Conservation (phyloP, 2,329 filamentous ascomycete species). For the Colletotrichum noveboracense region DNA sequence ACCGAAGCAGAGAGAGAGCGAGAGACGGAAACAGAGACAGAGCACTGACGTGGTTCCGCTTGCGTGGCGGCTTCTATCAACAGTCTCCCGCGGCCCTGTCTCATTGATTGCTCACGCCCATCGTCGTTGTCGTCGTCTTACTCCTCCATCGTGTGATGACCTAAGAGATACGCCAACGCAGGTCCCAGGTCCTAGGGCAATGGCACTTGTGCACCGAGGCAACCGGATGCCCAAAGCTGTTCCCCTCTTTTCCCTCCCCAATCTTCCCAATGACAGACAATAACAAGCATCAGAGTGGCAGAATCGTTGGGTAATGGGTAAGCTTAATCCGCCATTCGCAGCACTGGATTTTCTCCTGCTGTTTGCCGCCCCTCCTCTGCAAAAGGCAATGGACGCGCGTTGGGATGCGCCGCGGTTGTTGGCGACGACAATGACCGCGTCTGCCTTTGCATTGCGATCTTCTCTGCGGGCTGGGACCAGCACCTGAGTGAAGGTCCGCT, state of each 20-base stretch:
- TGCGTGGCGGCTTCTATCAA: not conserved
- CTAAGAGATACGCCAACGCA: not conserved
- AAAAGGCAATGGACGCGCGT: not conserved
- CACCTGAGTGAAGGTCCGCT: not conserved
- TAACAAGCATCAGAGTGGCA: not conserved
- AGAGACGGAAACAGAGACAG: not conserved
- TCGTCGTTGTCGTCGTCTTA: not conserved
- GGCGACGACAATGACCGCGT: not conserved
- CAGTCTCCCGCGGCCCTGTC: not conserved
- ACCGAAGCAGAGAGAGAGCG: not conserved
- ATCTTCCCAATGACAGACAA: not conserved
- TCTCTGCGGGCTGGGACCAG: not conserved
- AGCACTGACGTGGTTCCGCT: not conserved
- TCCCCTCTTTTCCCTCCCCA: not conserved
- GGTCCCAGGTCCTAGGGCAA: not conserved
- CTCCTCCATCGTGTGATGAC: fast-evolving
- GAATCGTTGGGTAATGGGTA: not conserved
- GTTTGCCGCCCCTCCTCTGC: not conserved
- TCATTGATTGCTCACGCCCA: not conserved
- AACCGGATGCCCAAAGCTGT: not conserved
- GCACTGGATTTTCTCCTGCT: not conserved
- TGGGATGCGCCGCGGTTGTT: not conserved
- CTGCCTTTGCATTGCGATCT: not conserved
- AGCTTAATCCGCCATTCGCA: not conserved
- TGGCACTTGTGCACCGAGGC: not conserved